phyloP scores from a whole-genome alignment of 208 protist species.

The Phytomonas sp. region DNA sequence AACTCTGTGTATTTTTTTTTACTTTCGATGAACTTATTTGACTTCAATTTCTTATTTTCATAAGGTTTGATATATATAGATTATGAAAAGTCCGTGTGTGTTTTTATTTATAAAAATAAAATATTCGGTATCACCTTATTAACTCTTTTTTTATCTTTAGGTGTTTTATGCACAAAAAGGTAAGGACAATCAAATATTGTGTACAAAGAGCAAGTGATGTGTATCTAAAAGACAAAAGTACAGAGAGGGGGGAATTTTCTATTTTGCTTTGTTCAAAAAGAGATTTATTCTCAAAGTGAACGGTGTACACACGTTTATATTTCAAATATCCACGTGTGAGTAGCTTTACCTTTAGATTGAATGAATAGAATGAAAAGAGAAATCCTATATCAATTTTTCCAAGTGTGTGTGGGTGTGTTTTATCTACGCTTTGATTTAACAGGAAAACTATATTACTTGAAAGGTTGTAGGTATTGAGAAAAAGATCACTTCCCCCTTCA shows the following conservation, averaged over 20 bases:
- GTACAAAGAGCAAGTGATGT: background rate
- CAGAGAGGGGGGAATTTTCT: background rate
- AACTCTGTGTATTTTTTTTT: background rate
- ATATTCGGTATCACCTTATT: slow-evolving; percentile 1
- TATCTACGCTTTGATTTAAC: background rate
- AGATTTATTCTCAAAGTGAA: background rate
- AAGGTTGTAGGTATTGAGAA: background rate
- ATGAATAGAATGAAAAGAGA: background rate
- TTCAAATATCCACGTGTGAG: background rate
- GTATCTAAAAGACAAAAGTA: background rate
- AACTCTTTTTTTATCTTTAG: slow-evolving; percentile 13
- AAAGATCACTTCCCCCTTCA: background rate
- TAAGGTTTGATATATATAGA: slow-evolving; percentile 1
- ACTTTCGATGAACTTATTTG: background rate
- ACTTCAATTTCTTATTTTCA: slow-evolving; percentile 7
- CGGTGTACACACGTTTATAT: background rate
- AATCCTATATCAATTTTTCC: background rate
- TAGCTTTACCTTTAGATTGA: background rate
- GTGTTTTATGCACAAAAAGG: background rate
- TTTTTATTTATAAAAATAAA: background rate
- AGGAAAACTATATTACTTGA: background rate
- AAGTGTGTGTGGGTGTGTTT: background rate
- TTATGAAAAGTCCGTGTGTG: background rate
- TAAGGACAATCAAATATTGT: background rate
- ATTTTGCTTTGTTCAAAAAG: background rate